Base-by-base conservation (phyloP, 352 stramenopile genomes). In the Phytopythium ostracodes region DNA sequence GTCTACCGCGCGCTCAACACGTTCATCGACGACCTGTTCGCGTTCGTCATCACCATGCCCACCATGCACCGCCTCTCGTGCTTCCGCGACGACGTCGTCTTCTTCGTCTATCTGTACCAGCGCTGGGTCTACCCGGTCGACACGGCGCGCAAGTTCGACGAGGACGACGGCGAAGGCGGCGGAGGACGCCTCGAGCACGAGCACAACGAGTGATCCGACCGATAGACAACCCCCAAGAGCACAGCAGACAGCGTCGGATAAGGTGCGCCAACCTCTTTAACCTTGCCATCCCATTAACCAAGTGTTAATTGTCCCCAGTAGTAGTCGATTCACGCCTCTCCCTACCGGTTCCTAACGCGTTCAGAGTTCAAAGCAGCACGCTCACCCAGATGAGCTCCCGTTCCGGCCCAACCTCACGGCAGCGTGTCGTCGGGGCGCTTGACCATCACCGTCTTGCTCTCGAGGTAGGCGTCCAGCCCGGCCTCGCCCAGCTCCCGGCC, bases 1-100 rank as follows among this genome's bases (percentile, higher is more conserved):
- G 88, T 98, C 56, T 99, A 99, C 77, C 82, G 85, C 33, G 81
- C 92, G 11, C 92, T 97, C 65, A 97, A 96, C 71, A 97, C 91
- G 11, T 97, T 97, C 71, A 94, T 97, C 55, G 91, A 97, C 68
- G 91, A 97, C 60, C 73, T 95, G 24, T 97, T 97, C 63, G 91
- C 91, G 1, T 97, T 92, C 63, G 75, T 97, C 35, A 94, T 97
- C 63, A 79, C 91, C 40, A 97, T 96, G 88, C 91, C 91, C 27
- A 90, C 87, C n/a, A 88, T 96, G 69, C 88, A 97, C 64, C 80
- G 87, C 42, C 76, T 97, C 36, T 96, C 81, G 49, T 92, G 84
- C 61, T 91, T 97, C 65, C 87, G 91, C 8, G 91, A 97, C 60
- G 91, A 97, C 65, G 81, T 97, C 31, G 77, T 97, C 42, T 97